Percentiles rank a stretch among this genome's conserved stretches.
Conservation (phyloP, 192 early-diverging fungal genomes). For the Gamsiella multidivaricata region DNA sequence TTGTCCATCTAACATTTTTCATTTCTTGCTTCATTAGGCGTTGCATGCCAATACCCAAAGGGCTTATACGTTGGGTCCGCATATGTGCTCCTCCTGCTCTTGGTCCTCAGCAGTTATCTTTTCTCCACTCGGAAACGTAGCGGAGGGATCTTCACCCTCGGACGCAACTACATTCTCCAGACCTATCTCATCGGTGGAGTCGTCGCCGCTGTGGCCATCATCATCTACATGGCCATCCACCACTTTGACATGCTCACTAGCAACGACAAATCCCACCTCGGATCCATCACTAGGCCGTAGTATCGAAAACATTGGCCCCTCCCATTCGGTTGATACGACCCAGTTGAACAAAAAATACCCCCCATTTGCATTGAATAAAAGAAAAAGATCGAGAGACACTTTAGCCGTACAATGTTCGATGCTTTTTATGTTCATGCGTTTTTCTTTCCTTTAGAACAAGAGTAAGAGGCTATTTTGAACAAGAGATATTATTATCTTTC, state of each 20-base stretch:
- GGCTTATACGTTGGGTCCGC: slow-evolving; percentile 33
- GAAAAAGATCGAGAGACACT: no score
- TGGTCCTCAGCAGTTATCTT: slow-evolving; percentile 11
- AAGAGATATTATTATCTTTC: no score
- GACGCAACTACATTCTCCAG: slow-evolving; percentile 45
- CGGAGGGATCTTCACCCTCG: slow-evolving; percentile 20
- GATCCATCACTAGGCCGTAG: slow-evolving; percentile 30
- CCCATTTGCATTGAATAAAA: no score
- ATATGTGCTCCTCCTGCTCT: slow-evolving; percentile 17
- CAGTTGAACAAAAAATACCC: not conserved
- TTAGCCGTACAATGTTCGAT: no score
- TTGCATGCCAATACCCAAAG: slow-evolving; percentile 50
- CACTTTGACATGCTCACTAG: slow-evolving; percentile 43
- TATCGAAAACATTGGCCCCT: not conserved
- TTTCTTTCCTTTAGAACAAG: not conserved
- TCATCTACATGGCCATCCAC: slow-evolving; percentile 27
- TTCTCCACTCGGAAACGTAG: not conserved
- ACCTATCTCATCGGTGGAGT: slow-evolving; percentile 37
- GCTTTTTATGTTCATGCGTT: no score
- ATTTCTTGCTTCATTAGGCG: slow-evolving; percentile 7
- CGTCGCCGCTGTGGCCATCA: slow-evolving; percentile 24
- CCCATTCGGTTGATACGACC: not conserved
- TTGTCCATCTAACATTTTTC: not conserved
- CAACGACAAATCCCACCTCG: slow-evolving; percentile 45
- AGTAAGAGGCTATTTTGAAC: no score